A percentile compares a stretch with the other conserved stretches of the same genome.
Conservation (phyloP, 1,139 yeast species). For the Candida dubliniensis region DNA sequence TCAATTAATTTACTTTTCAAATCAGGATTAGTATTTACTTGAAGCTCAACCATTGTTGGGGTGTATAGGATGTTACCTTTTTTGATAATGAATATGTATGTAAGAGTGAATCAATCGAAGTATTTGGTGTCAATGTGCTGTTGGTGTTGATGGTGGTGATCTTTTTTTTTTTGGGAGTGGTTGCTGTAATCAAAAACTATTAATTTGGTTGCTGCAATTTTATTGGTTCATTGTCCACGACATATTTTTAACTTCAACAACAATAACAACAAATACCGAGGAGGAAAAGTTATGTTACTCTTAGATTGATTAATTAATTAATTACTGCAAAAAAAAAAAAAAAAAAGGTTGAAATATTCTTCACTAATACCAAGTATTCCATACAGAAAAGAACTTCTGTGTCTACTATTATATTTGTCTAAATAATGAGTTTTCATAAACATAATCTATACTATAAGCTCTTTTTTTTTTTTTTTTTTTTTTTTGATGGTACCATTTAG, state of each 20-base stretch:
- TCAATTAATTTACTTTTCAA: conserved; percentile 31
- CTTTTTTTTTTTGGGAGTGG: too few species aligned
- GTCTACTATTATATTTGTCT: background rate
- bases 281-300: too few species aligned
- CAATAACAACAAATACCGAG: too few species aligned
- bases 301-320: too few species aligned
- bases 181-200: too few species aligned
- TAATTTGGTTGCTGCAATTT: background rate
- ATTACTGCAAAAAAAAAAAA: conserved; percentile 6
- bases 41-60: conserved; percentile 11
- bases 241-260: too few species aligned
- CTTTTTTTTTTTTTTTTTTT: background rate
- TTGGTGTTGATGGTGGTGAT: too few species aligned
- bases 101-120: background rate
- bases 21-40: conserved; percentile 17
- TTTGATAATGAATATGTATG: background rate
- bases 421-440: too few species aligned
- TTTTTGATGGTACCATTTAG: background rate
- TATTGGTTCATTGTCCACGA: background rate
- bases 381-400: background rate
- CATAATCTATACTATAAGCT: too few species aligned
- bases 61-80: background rate
- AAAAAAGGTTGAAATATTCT: background rate
- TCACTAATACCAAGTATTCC: too few species aligned
- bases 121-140: too few species aligned